Percentiles rank a stretch among this genome's conserved stretches.
Conservation (phyloP, 1,139 yeast species). For the Saccharomyces pastorianus region DNA sequence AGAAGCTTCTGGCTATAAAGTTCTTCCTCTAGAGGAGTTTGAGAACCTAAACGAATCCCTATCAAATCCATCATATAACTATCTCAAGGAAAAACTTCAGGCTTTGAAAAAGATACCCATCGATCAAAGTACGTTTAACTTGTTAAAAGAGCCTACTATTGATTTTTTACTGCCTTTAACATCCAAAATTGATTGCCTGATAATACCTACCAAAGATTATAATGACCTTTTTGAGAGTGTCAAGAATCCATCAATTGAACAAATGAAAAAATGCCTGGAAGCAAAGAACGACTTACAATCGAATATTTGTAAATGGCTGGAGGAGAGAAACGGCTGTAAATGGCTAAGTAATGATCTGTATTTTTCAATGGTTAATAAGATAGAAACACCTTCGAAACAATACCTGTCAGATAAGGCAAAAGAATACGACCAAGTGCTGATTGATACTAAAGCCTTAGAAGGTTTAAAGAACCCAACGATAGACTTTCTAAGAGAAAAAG, state of each 20-base stretch:
- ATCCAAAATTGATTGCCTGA: slow-evolving; percentile 2
- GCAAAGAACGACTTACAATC: background rate
- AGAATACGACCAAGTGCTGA: background rate
- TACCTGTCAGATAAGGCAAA: slow-evolving; percentile 2
- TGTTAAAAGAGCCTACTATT: slow-evolving; percentile 19
- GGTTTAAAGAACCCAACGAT: slow-evolving; percentile 9
- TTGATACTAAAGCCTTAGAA: background rate
- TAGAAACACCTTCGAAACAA: slow-evolving; percentile 6
- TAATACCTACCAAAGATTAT: slow-evolving; percentile 4
- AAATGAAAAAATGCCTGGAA: background rate
- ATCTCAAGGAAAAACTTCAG: slow-evolving; percentile 26
- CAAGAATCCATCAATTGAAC: background rate
- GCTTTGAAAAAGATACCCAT: slow-evolving; percentile 18
- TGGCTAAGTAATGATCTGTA: slow-evolving; percentile 10
- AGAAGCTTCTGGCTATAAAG: background rate
- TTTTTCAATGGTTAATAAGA: slow-evolving; percentile 5
- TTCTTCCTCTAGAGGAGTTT: background rate
- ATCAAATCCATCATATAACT: slow-evolving; percentile 26
- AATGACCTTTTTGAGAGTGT: background rate
- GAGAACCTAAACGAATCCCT: background rate
- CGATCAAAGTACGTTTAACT: background rate
- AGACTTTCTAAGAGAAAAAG: slow-evolving; percentile 11
- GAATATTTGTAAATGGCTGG: background rate
- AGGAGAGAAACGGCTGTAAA: background rate
- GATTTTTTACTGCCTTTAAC: slow-evolving; percentile 1